A percentile compares a stretch with the other conserved stretches of the same genome.
Conservation (phyloP, 108 stramenopile species). For the Seminavis robusta region DNA sequence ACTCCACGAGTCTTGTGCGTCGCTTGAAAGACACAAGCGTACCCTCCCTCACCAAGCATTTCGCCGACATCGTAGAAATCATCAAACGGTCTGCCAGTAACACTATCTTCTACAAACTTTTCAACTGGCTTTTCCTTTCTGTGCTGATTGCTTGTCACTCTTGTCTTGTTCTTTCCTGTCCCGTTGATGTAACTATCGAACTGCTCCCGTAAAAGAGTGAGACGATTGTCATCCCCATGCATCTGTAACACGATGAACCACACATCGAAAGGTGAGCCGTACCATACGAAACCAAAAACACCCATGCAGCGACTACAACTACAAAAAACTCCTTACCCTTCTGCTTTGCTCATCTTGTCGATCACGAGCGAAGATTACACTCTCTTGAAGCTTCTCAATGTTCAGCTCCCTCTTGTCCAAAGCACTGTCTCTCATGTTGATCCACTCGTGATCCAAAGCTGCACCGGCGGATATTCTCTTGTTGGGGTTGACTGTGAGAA, state of each 20-base stretch:
- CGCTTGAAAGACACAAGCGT: slow-evolving; percentile 54
- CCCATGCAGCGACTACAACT: no score
- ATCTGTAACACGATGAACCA: no score
- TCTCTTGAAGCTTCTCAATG: slow-evolving; percentile 18
- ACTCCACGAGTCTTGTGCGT: slow-evolving; percentile 37
- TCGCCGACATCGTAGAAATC: slow-evolving; percentile 36
- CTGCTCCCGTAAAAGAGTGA: slow-evolving; percentile 13
- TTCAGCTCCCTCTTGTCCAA: slow-evolving; percentile 15
- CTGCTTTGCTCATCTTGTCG: slow-evolving; percentile 6
- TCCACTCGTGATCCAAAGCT: slow-evolving; percentile 51
- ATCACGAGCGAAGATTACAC: slow-evolving; percentile 30
- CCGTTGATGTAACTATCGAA: slow-evolving; percentile 12
- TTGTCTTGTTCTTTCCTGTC: slow-evolving; percentile 2
- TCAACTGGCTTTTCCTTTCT: background rate
- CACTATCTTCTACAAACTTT: slow-evolving; percentile 32
- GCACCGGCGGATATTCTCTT: slow-evolving; percentile 34
- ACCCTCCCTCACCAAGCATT: slow-evolving; percentile 70
- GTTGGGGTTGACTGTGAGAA: slow-evolving; percentile 46
- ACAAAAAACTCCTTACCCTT: no score
- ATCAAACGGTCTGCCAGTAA: slow-evolving; percentile 31
- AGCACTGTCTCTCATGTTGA: slow-evolving; percentile 17
- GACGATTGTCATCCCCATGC: slow-evolving; percentile 5
- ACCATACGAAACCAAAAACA: no score
- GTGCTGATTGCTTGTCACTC: background rate
- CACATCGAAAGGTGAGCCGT: no score